These are phyloP conservation scores for Cyamopsis tetragonoloba DNA, from an alignment of 306 rosid species.

Conservation along the genomic window DNA sequence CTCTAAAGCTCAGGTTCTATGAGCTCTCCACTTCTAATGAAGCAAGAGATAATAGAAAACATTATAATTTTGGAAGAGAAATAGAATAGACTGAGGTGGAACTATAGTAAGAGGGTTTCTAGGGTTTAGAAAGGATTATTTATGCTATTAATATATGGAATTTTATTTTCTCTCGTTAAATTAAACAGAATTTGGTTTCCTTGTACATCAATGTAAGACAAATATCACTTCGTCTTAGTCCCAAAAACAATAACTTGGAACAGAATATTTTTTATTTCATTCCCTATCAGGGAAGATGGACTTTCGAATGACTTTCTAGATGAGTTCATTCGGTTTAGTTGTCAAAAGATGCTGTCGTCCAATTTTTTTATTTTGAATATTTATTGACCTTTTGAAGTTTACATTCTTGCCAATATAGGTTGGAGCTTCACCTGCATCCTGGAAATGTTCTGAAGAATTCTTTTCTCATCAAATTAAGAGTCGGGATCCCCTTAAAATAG, in stretches of 20 bases:
- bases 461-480: conserved; percentile 70
- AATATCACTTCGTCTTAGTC: conserved; percentile 3
- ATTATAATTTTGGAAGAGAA: conserved; percentile 13
- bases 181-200: background rate
- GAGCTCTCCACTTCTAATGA: background rate
- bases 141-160: background rate
- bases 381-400: conserved; percentile 14
- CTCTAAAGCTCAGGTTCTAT: background rate
- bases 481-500: conserved; percentile 90
- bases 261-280: conserved; percentile 11
- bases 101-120: background rate
- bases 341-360: background rate
- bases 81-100: background rate
- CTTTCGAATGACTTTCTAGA: background rate
- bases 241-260: background rate
- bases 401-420: conserved; percentile 40
- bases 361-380: background rate
- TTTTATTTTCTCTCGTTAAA: background rate
- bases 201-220: background rate
- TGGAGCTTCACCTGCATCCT: conserved; percentile 81
- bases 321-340: background rate
- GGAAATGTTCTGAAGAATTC: conserved; percentile 97
- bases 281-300: background rate
- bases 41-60: background rate
- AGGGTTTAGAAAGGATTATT: background rate